Base-by-base conservation (phyloP, 2,329 filamentous ascomycete genomes). In the Pseudocercospora eumusae region DNA sequence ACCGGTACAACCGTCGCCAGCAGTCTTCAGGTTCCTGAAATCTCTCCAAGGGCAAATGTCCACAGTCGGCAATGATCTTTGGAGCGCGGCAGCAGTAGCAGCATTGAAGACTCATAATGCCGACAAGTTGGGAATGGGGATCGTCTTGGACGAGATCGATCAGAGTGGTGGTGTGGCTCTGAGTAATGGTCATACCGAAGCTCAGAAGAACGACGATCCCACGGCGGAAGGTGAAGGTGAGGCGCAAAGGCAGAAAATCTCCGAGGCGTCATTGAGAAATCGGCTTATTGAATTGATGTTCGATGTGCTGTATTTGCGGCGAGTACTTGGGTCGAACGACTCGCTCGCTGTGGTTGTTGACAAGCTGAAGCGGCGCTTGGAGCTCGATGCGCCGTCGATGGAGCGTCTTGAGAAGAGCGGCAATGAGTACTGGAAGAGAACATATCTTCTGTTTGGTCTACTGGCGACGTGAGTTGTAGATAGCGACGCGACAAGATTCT, bases 381-480 rank as follows among this genome's bases (percentile, higher is more conserved):
- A 82, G 0, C 73, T 83, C 3, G 80, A 83, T 27, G 75, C 80
- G 10, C 77, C 75, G 5, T 79, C 78, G 15, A 76, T 82, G 49
- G 84, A 84, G 64, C 75, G 79, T 47, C 75, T 96, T 40, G 76
- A 73, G 67, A 89, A 88, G 75, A 79, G 82, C 15, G 85, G 91
- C 5, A 80, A 82, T 50, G 91, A 93, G 56, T 96, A 95, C 75
- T 95, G 91, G 86, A 91, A 89, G 79, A 86, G 89, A 70, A 95
- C 90, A 10, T 88, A 85, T 74, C 76, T 97, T 65, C 76, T 97
- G 25, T 96, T 97, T 77, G 92, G 90, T 1, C 78, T 96, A 60
- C 77, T 97, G 66, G 82, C 81, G 23, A 57, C 58, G 9, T 56
- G 56, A 59, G 45, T 55, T 50, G 53, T 40, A 56, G 36, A 58